Evolutionary conservation across 2,329 filamentous ascomycete genomes (phyloP), one percentile per base, ranked within the genome.

Genomic region (Pseudomassariella vexata): DNA sequence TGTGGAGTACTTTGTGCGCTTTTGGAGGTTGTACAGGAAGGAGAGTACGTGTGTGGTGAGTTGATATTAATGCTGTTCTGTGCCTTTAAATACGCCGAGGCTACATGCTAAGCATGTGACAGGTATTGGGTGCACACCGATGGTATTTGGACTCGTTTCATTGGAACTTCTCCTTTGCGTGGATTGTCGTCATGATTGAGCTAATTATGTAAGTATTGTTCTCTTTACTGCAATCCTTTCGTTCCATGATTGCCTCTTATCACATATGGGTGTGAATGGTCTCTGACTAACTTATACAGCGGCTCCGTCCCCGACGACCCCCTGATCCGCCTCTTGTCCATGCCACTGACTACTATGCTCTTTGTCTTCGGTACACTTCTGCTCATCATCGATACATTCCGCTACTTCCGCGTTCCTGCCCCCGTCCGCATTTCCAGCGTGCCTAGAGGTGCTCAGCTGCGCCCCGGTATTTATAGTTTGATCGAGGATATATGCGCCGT

Each of bases 161-260:
- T 36, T 74, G 70, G 70, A 73, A 72, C 41, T 63, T 73, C 27
- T 65, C 64, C 3, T 45, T 72, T 3, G 68, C 63, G 9, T 73
- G 70, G 68, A 58, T 73, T 28, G 64, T 72, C 35, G 61, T 75
- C 45, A 73, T 74, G 66, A 59, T 73, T 29, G 69, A 74, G 42
- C 57, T 74, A 15, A 70, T 75, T 41, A 62, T 70, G 48, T 53
- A 44, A 45, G 49, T 41, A 5, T 11, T 20, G 3, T 26, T 9
- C 6, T 20, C 15, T 20, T 27, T 9, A 19, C 28, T n/a, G 7
- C 9, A 20, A 11, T 28, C 6, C 12, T 11, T 2, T 1, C 6
- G 5, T 14, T 17, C 15, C 8, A 19, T 17, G 14, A n/a, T n/a
- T n/a, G n/a, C n/a, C n/a, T n/a, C n/a, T n/a, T n/a, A n/a, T n/a